Evolutionary conservation across 495 filamentous ascomycete species (phyloP), one percentile per base, ranked within the genome.

Genomic region (Penicillium odoratum): DNA sequence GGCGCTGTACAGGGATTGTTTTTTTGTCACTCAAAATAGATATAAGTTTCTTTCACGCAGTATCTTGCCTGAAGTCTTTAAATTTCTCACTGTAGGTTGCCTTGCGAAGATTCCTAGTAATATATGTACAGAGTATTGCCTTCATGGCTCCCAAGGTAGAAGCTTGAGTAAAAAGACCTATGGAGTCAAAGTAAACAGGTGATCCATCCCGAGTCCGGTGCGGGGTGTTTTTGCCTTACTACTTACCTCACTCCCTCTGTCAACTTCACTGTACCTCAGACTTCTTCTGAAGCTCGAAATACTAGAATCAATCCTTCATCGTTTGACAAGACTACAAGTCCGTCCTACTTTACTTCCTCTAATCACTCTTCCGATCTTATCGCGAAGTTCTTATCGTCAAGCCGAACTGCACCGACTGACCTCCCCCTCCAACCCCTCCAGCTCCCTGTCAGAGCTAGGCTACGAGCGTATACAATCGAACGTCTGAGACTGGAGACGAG

Each of bases 381-480:
- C 62, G 62, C 58, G 60, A 55, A 56, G 62, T 48, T 34, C 58
- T 64, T 64, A 60, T 64, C 62, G 62, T 40, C 15, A 40, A 33
- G 10, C 38, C 38, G 38, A 40, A 15, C 38, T 40, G 38, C 15
- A 40, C 38, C 38, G 38, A 40, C 13, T 21, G 33, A 36, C 13
- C 36, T 49, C 47, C 18, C 53, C 34, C 33, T 13, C 18, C 31
- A 26, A 51, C 45, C n/a, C 47, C 28, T 29, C 30, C 8, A 28
- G 26, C 28, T 16, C 21, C 6, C 49, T 25, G 31, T 7, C 33
- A 40, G 49, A 11, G 18, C 9, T n/a, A 26, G 45, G 21, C 38
- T 5, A 40, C 13, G 15, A n/a, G 6, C n/a, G 13, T 13, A 40
- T 40, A 40, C 38, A 4, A 15, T 40, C 38, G 38, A 40, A 40